A percentile compares a stretch with the other conserved stretches of the same genome.
Evolutionary conservation across 1,284 basidiomycete genomes (phyloP).

Genomic region (Leucoagaricus sp.): DNA sequence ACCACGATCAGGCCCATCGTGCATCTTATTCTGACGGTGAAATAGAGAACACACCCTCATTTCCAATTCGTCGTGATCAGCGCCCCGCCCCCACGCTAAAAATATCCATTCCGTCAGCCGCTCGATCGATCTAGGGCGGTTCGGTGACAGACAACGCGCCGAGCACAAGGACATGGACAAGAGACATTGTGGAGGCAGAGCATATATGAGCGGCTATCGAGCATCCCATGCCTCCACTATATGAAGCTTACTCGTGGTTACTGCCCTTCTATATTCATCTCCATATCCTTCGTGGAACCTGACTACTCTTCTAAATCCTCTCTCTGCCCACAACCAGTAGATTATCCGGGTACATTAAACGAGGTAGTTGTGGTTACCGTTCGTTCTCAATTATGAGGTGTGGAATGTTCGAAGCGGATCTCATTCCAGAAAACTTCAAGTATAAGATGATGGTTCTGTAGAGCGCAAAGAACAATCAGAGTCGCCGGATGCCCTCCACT

Average conservation of each 20-base stretch:
- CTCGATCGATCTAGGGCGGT: too few species aligned
- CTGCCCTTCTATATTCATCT: not conserved
- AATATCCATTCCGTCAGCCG: too few species aligned
- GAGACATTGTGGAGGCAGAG: too few species aligned
- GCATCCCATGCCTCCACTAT: not conserved
- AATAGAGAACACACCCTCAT: not conserved
- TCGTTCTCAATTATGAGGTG: too few species aligned
- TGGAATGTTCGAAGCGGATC: too few species aligned
- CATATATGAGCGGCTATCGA: not conserved
- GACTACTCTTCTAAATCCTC: not conserved
- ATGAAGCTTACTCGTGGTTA: not conserved
- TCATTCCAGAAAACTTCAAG: too few species aligned
- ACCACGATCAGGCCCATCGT: not conserved
- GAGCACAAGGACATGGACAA: not conserved
- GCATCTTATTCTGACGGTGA: too few species aligned
- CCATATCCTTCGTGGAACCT: not conserved
- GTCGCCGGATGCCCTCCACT: too few species aligned
- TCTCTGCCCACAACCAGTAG: not conserved
- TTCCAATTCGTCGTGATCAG: too few species aligned
- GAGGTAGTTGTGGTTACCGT: conserved; percentile 6
- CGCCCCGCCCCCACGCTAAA: too few species aligned
- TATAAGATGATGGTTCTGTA: too few species aligned
- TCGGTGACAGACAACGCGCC: not conserved
- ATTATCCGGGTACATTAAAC: conserved; percentile 2
- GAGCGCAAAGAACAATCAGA: too few species aligned